These are phyloP conservation scores for Pseudoturritis turrita DNA, from an alignment of 345 rosid genomes.

Conservation along the genomic window DNA sequence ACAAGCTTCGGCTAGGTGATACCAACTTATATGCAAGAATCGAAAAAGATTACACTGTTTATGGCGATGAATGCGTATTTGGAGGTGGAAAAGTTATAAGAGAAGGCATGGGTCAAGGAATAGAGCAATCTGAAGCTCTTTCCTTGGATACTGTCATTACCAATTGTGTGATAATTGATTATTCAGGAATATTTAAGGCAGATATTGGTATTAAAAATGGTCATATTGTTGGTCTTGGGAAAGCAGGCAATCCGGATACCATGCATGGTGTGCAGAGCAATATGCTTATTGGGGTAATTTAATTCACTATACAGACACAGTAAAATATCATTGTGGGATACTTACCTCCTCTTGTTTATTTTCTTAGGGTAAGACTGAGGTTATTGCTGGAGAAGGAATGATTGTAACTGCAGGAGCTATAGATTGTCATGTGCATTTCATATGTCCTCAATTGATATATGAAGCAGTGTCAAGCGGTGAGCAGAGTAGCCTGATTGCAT, in stretches of 20 bases:
- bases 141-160: slow-evolving; percentile 81
- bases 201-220: slow-evolving; percentile 85
- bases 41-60: slow-evolving; percentile 65
- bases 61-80: slow-evolving; percentile 96
- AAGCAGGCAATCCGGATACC: slow-evolving; percentile 86
- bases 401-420: slow-evolving; percentile 94
- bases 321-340: not conserved
- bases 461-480: slow-evolving; percentile 98
- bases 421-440: slow-evolving; percentile 97
- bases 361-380: slow-evolving; percentile 73
- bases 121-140: slow-evolving; percentile 41
- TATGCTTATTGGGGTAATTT: slow-evolving; percentile 81
- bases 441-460: slow-evolving; percentile 85
- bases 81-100: slow-evolving; percentile 99
- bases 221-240: slow-evolving; percentile 60
- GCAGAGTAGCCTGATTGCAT: slow-evolving; percentile 22
- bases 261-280: slow-evolving; percentile 57
- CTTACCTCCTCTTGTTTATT: slow-evolving; percentile 18
- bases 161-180: slow-evolving; percentile 79
- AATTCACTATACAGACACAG: not conserved
- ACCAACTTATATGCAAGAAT: slow-evolving; percentile 85
- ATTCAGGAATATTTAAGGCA: slow-evolving; percentile 81
- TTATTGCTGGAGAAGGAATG: slow-evolving; percentile 91
- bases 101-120: slow-evolving; percentile 96
- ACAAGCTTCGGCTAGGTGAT: slow-evolving; percentile 81